A percentile compares a stretch with the other conserved stretches of the same genome.
Evolutionary conservation across 169 alveolate species (phyloP).

Genomic region (Cyclospora cayetanensis): DNA sequence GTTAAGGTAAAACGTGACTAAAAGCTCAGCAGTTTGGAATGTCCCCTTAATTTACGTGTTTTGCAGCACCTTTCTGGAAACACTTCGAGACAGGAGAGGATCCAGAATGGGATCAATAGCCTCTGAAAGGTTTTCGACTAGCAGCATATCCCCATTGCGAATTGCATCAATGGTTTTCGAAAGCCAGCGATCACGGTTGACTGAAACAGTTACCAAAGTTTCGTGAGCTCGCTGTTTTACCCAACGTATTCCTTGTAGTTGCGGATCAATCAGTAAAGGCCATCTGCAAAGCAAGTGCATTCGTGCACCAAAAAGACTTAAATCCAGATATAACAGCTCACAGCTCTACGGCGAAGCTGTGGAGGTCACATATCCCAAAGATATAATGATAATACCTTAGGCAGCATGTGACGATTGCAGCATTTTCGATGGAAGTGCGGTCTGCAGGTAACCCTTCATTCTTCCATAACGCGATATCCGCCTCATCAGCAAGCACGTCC

Average conservation of each 20-base stretch:
- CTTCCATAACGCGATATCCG: conserved; percentile 95
- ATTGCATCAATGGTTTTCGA: conserved; percentile 88
- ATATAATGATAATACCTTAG: conserved; percentile 79
- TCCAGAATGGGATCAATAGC: conserved; percentile 96
- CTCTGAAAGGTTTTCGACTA: conserved; percentile 93
- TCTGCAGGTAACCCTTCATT: conserved; percentile 96
- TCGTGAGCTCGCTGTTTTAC: conserved; percentile 90
- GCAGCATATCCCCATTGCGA: conserved; percentile 91
- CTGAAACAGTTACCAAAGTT: conserved; percentile 90
- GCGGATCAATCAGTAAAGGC: conserved; percentile 97
- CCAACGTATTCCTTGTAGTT: conserved; percentile 97
- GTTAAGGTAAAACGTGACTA: too few relatives aligned
- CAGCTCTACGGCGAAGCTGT: neutral
- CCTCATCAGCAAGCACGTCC: conserved; percentile 92
- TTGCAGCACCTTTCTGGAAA: conserved; percentile 89
- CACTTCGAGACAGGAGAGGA: conserved; percentile 93
- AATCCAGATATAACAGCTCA: neutral
- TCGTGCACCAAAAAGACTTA: neutral
- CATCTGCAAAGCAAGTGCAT: conserved; percentile 74
- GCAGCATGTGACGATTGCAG: conserved; percentile 93
- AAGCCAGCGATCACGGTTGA: conserved; percentile 92
- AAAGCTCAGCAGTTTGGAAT: too few relatives aligned
- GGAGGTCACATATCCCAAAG: neutral
- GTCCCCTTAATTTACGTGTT: too few relatives aligned
- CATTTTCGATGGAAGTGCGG: conserved; percentile 94